Percentiles rank a stretch among this genome's conserved stretches.
Evolutionary conservation across 2,329 filamentous ascomycete genomes (phyloP).

Genomic region (Monilinia vaccinii-corymbosi): DNA sequence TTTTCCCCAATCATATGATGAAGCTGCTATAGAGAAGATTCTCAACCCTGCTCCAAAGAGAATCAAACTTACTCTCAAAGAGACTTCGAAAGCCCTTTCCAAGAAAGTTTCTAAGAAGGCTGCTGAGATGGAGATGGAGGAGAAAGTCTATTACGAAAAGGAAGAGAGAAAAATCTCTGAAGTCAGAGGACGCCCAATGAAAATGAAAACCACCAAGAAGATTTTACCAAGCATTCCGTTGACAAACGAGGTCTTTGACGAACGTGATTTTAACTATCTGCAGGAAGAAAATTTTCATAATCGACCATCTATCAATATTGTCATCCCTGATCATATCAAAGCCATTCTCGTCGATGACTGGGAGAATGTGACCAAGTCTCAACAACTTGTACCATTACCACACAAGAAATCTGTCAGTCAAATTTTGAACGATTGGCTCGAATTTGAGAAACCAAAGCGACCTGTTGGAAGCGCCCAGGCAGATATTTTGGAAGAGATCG

Average conservation of each 20-base stretch:
- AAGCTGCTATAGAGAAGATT: neutral
- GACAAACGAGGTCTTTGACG: neutral
- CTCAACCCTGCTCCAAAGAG: neutral
- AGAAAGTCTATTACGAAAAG: neutral
- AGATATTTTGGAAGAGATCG: conserved; percentile 83
- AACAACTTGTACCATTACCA: conserved; percentile 79
- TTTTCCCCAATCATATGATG: neutral
- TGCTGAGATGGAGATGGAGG: neutral
- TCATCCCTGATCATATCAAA: conserved; percentile 83
- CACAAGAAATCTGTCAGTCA: conserved; percentile 63
- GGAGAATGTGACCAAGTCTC: conserved; percentile 96
- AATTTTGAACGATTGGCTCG: conserved; percentile 74
- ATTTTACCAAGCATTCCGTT: neutral
- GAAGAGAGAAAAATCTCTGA: neutral
- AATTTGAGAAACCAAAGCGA: conserved; percentile 58
- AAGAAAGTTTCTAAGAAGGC: neutral
- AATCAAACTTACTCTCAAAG: neutral
- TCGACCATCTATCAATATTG: conserved; percentile 76
- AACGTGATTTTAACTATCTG: conserved; percentile 8
- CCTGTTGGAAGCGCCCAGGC: conserved; percentile 58
- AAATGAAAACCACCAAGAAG: conserved; percentile 4
- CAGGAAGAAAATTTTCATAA: conserved; percentile 85
- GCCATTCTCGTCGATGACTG: conserved; percentile 93
- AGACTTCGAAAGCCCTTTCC: neutral
- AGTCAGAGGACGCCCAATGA: neutral